phyloP scores from a whole-genome alignment of 176 grass and related monocot species.

The Eleusine indica region DNA sequence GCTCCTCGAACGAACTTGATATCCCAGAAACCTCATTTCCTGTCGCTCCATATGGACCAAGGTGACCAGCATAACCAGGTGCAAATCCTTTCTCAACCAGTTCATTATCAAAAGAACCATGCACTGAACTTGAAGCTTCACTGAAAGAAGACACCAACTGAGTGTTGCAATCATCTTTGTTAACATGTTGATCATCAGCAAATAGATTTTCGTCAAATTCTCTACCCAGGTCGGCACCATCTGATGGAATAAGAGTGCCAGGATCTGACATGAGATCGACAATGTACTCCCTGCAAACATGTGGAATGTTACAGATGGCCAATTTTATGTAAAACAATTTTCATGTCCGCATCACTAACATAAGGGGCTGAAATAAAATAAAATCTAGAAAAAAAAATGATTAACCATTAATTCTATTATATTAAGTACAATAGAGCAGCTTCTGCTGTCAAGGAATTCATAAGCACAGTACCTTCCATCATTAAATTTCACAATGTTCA shows the following conservation, averaged over 20 bases:
- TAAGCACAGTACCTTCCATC: conserved; percentile 78
- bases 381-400: not conserved
- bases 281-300: conserved; percentile 88
- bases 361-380: not conserved
- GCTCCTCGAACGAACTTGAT: conserved; percentile 46
- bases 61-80: conserved; percentile 24
- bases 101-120: conserved; percentile 43
- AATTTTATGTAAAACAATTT: conserved; percentile 25
- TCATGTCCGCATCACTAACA: conserved; percentile 1
- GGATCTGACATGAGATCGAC: conserved; percentile 96
- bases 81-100: conserved; percentile 45
- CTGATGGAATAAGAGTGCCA: conserved; percentile 90
- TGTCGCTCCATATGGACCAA: conserved; percentile 37
- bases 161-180: conserved; percentile 47
- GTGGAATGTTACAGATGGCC: not conserved
- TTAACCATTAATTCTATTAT: conserved; percentile 5
- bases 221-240: conserved; percentile 58
- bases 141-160: conserved; percentile 50
- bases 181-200: conserved; percentile 47
- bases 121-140: conserved; percentile 58
- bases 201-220: conserved; percentile 66
- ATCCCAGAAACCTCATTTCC: conserved; percentile 40
- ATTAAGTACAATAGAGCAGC: not conserved
- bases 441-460: conserved; percentile 12
- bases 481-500: conserved; percentile 93